phyloP scores from a whole-genome alignment of 768 basidiomycete genomes.

The Mycena crocata region DNA sequence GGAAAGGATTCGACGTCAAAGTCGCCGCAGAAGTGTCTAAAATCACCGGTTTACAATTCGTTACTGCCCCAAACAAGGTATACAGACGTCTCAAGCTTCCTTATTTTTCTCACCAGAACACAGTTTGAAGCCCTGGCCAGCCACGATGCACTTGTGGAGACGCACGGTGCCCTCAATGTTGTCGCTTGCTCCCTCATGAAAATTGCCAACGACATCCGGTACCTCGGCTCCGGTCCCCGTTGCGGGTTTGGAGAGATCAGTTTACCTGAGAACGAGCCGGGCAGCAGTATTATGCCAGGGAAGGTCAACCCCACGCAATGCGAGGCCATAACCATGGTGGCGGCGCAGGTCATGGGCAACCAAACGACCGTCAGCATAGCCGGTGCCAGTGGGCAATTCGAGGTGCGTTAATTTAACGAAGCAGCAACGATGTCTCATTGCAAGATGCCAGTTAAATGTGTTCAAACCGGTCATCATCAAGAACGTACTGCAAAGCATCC shows the following conservation, averaged over 20 bases:
- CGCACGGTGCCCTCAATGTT: slow-evolving; percentile 96
- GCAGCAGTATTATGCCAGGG: slow-evolving; percentile 99
- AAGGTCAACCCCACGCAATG: slow-evolving; percentile 99
- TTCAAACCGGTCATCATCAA: slow-evolving; percentile 99
- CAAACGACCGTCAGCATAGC: slow-evolving; percentile 93
- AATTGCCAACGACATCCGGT: slow-evolving; percentile 99
- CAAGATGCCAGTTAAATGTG: slow-evolving; percentile 83
- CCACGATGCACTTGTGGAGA: slow-evolving; percentile 98
- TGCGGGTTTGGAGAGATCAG: slow-evolving; percentile 96
- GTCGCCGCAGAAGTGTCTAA: slow-evolving; percentile 93
- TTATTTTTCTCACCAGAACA: slow-evolving; percentile 8
- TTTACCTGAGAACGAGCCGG: slow-evolving; percentile 98
- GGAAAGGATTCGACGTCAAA: slow-evolving; percentile 95
- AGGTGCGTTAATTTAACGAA: slow-evolving; percentile 61
- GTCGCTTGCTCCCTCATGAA: slow-evolving; percentile 99
- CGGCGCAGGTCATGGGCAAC: slow-evolving; percentile 98
- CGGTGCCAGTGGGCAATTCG: slow-evolving; percentile 96
- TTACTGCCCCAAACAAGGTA: slow-evolving; percentile 98
- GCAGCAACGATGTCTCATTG: slow-evolving; percentile 17
- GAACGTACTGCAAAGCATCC: slow-evolving; percentile 96
- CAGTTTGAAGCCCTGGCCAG: slow-evolving; percentile 97
- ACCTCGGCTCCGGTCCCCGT: slow-evolving; percentile 96
- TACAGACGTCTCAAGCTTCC: not conserved
- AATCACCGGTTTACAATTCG: slow-evolving; percentile 90
- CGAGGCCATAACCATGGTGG: slow-evolving; percentile 98